These are phyloP conservation scores for Raphanus hybrid DNA, from an alignment of 441 rosid genomes.

Conservation along the genomic window DNA sequence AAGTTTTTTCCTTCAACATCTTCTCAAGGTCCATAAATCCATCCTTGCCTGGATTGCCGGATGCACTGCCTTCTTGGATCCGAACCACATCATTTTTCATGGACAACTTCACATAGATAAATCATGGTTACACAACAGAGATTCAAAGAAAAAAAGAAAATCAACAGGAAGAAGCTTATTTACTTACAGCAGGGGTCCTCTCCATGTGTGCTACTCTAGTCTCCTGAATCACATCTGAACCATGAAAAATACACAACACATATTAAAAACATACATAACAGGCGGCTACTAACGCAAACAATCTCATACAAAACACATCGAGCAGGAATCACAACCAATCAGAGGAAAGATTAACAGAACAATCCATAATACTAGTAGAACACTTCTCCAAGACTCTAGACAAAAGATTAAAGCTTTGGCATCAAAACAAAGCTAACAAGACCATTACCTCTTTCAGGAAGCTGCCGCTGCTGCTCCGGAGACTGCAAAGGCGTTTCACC, in stretches of 20 bases:
- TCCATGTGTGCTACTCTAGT: constrained; percentile 22
- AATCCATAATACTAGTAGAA: not conserved
- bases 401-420: constrained; percentile 1
- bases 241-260: constrained; percentile 24
- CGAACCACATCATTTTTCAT: constrained; percentile 46
- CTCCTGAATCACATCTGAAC: constrained; percentile 39
- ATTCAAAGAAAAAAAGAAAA: constrained; percentile 1
- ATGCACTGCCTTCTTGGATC: constrained; percentile 40
- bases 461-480: constrained; percentile 30
- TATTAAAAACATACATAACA: constrained; percentile 4
- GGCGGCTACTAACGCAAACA: not conserved
- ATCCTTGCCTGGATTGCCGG: constrained; percentile 41
- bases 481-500: constrained; percentile 45
- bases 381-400: not conserved
- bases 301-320: not conserved
- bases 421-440: not conserved
- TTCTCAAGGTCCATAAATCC: constrained; percentile 45
- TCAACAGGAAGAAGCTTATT: constrained; percentile 13
- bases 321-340: constrained; percentile 11
- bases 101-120: constrained; percentile 32
- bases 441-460: constrained; percentile 56
- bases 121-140: constrained; percentile 15
- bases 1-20: constrained; percentile 38
- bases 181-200: constrained; percentile 29
- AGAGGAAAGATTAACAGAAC: not conserved